Percentiles rank a stretch among this genome's conserved stretches.
Conservation (phyloP, 2,329 filamentous ascomycete genomes). For the Penicillium sclerotigenum region DNA sequence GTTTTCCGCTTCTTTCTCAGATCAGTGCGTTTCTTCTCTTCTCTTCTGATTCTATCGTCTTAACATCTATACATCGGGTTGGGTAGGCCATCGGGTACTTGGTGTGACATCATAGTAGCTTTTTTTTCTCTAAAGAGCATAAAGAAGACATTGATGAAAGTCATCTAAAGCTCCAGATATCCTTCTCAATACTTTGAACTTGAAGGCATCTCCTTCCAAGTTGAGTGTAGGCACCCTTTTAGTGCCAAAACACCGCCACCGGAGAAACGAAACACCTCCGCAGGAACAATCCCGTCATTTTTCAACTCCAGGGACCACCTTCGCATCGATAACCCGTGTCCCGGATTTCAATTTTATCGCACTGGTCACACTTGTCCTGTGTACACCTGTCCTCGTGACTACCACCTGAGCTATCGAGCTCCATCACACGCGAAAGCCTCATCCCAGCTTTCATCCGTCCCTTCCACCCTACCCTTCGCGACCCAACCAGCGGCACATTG, state of each 20-base stretch:
- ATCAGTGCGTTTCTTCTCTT: background rate
- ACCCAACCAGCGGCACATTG: background rate
- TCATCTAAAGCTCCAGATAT: background rate
- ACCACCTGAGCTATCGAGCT: constrained; percentile 7
- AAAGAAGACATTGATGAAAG: background rate
- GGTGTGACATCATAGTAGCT: constrained; percentile 27
- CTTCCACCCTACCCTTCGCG: background rate
- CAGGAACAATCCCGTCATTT: constrained; percentile 13
- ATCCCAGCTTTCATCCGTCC: constrained; percentile 2
- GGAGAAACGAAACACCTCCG: constrained; percentile 32
- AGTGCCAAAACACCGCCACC: constrained; percentile 12
- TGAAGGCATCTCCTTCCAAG: background rate
- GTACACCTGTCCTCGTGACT: constrained; percentile 1
- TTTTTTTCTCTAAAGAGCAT: background rate
- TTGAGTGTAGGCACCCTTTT: background rate
- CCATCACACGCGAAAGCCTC: constrained; percentile 2
- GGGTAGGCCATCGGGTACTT: background rate
- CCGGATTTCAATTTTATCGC: no score
- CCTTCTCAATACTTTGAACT: background rate
- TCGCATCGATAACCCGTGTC: background rate
- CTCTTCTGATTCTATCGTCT: background rate
- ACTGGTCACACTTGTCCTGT: background rate
- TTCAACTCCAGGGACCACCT: constrained; percentile 2
- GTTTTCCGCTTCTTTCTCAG: background rate
- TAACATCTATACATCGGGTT: background rate